Evolutionary conservation across 2,329 filamentous ascomycete species (phyloP), one percentile per base, ranked within the genome.

Genomic region (Exophiala lecanii-corni): DNA sequence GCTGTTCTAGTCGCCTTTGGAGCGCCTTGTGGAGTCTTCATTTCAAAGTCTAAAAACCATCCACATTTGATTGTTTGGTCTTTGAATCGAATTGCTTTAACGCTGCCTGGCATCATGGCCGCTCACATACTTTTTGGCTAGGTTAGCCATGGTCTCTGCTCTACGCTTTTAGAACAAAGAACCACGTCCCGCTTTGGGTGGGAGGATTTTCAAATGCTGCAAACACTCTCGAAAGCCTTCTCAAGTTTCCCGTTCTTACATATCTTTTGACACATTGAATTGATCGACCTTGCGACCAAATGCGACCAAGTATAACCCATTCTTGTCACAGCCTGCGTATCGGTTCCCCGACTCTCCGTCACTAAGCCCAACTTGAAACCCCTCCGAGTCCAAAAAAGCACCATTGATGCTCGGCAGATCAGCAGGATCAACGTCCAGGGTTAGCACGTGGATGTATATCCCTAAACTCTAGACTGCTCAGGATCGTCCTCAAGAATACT

Each of bases 401-500:
- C 35, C 30, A 16, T 28, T 25, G 13, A 25, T 36, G 16, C 18
- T 17, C 43, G 39, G 41, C 37, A 49, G 49, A 51, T 51, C 49
- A 49, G 32, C 46, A 50, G 41, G 47, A 52, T 52, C 50, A 52
- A 30, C 50, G 38, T 15, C 38, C 42, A 32, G 43, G 44, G 33
- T 40, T 19, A 26, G 45, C 49, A 51, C 49, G 49, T 51, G 49
- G 41, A 26, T 26, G 23, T 12, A 26, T 7, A 26, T 35, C 41
- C 32, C 41, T 15, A 31, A 13, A 34, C 21, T 21, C 37, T 31
- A 39, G 33, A 43, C 40, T 30, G 41, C 28, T 35, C 5, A 28
- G 12, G 49, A 51, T 49, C 49, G 40, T 41, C 45, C 41, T 17
- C n/a, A 16, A n/a, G n/a, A n/a, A n/a, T n/a, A n/a, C n/a, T n/a